Evolutionary conservation across 2,329 filamentous ascomycete genomes (phyloP), one percentile per base, ranked within the genome.

Genomic region (Neophaeococcomyces aloes): DNA sequence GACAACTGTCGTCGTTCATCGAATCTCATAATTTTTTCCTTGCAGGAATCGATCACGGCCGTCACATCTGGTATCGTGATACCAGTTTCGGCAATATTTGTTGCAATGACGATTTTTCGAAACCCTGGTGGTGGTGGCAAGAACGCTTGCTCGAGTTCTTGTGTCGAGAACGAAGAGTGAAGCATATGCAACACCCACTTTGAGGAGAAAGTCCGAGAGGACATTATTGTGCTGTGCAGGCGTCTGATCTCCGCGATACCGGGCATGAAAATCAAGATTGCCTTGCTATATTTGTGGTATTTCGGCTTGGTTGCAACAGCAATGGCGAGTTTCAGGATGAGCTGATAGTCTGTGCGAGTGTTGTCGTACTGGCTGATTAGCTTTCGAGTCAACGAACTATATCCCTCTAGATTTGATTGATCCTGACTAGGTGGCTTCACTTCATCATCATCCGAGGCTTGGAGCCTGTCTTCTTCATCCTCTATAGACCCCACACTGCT

Each of bases 51-150:
- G 46, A 98, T 83, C 35, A 98, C 91, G 55, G 88, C 94, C 0
- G 91, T 96, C 23, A 98, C 86, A 59, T 98, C 91, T 1, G 91
- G 91, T 52, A 98, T 98, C 0, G 91, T 98, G 58, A 98, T 94
- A 68, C 91, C 91, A 1, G 91, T 98, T 62, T 98, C 91, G 3
- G 91, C 91, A 61, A 98, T 98, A 59, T 98, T 98, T 11, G 91
- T 98, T 1, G 91, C 88, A 43, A 98, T 74, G 2, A 98, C 89
- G 51, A 98, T 91, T 66, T 98, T 98, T 50, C 88, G 77, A 45
- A 79, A 72, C 0, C 89, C 89, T 2, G 72, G 73, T 1, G 88
- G 86, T 4, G 91, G 91, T 0, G 94, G 66, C 4, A 86, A 69
- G 60, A 98, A 98, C 0, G 91, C 91, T 27, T 83, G 81, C 63